phyloP scores from a whole-genome alignment of 352 stramenopile genomes.

The Phytophthora pisi region DNA sequence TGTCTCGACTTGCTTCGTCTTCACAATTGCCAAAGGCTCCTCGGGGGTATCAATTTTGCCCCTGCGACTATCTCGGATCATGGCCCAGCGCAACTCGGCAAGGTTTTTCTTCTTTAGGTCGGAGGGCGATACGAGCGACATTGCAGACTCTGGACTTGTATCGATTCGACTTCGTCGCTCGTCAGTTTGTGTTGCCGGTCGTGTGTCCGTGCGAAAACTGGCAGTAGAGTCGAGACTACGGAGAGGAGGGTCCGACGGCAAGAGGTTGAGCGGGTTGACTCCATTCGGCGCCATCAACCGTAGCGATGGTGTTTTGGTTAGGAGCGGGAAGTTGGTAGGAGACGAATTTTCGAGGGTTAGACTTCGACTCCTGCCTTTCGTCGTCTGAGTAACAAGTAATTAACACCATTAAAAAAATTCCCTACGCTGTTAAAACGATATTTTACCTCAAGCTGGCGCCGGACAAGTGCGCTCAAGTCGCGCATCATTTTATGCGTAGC shows the following conservation, averaged over 20 bases:
- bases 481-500: conserved; percentile 28
- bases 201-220: conserved; percentile 24
- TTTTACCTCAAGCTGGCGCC: conserved; percentile 24
- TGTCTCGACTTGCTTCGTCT: neutral
- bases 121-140: neutral
- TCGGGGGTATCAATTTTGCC: conserved; percentile 22
- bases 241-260: conserved; percentile 20
- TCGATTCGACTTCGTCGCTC: conserved; percentile 16
- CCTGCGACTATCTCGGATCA: conserved; percentile 23
- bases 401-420: neutral
- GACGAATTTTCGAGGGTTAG: conserved; percentile 1
- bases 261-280: conserved; percentile 11
- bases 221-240: neutral
- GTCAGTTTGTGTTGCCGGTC: conserved; percentile 14
- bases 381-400: neutral
- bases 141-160: conserved; percentile 8
- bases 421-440: neutral
- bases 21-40: conserved; percentile 1
- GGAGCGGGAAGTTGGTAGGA: conserved; percentile 19
- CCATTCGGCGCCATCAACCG: conserved; percentile 8
- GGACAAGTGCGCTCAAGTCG: conserved; percentile 25
- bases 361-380: conserved; percentile 6
- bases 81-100: conserved; percentile 19
- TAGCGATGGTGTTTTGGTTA: conserved; percentile 5
- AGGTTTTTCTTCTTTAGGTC: conserved; percentile 35